Percentiles rank a stretch among this genome's conserved stretches.
These are phyloP conservation scores for Chlorella sp. DNA, from an alignment of 139 green algal genomes.

Conservation along the genomic window DNA sequence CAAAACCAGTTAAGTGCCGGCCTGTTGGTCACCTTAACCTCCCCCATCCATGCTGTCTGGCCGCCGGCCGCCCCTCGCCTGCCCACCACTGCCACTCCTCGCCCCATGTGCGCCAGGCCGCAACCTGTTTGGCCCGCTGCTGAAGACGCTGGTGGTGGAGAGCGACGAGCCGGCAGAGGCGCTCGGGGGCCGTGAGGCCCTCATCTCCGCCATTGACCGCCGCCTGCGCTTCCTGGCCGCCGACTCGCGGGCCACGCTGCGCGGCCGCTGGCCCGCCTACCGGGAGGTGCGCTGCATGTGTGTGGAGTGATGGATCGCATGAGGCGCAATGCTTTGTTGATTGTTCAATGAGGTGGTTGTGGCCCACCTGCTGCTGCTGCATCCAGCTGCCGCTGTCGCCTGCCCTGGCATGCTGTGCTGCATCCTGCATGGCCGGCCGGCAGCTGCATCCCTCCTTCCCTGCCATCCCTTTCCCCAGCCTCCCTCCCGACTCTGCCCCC, in stretches of 20 bases:
- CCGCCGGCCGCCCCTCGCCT: neutral
- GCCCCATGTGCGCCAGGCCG: constrained; percentile 18
- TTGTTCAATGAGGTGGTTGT: no score
- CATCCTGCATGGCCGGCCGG: no score
- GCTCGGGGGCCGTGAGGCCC: constrained; percentile 40
- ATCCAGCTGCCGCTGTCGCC: no score
- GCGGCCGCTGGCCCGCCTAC: constrained; percentile 72
- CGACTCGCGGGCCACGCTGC: constrained; percentile 60
- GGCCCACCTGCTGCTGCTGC: no score
- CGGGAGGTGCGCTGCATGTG: constrained; percentile 58
- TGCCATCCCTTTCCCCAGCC: no score
- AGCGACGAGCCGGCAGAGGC: constrained; percentile 31
- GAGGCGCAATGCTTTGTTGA: no score
- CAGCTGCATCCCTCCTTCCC: no score
- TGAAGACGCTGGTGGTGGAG: constrained; percentile 66
- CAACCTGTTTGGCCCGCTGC: constrained; percentile 70
- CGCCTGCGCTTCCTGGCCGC: constrained; percentile 86
- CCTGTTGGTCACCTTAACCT: no score
- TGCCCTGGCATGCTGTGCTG: no score
- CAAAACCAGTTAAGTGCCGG: no score
- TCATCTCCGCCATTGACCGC: constrained; percentile 68
- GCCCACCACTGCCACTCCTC: neutral
- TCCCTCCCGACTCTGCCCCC: no score
- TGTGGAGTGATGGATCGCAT: neutral
- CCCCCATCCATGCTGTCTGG: no score